Conservation (phyloP, 139 green algal species). For the Auxenochlorella pyrenoidosa region DNA sequence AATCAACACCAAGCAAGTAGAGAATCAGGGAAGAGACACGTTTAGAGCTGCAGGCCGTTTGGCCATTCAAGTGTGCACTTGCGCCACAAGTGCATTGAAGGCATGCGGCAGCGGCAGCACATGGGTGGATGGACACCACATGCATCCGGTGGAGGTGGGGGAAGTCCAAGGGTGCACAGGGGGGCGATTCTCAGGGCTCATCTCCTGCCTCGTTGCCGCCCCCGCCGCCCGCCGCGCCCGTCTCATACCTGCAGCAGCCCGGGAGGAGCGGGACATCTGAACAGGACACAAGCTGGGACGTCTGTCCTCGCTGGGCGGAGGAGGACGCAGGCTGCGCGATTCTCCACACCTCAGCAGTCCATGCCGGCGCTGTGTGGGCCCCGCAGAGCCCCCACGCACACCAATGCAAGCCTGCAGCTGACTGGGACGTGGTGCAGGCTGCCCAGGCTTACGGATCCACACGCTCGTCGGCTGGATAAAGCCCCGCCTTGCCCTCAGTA, state of each 20-base stretch:
- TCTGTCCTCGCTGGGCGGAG: no score
- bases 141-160: no score
- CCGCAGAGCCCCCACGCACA: not conserved
- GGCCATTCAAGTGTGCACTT: no score
- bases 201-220: not conserved
- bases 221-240: not conserved
- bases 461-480: not conserved
- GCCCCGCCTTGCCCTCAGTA: constrained; percentile 4
- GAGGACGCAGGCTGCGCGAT: not conserved
- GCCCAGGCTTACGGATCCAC: not conserved
- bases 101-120: no score
- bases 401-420: no score
- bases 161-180: not conserved
- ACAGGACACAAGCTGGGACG: not conserved
- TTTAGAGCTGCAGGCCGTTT: no score
- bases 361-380: not conserved
- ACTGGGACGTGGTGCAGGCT: no score
- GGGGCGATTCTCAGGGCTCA: not conserved
- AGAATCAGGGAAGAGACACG: no score
- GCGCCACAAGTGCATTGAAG: no score
- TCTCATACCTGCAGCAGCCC: not conserved
- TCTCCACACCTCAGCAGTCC: not conserved
- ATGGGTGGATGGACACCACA: no score
- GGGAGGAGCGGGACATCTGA: not conserved
- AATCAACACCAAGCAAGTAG: no score